Evolutionary conservation across 1,139 yeast species (phyloP).

Genomic region (Geotrichum histeridarum): DNA sequence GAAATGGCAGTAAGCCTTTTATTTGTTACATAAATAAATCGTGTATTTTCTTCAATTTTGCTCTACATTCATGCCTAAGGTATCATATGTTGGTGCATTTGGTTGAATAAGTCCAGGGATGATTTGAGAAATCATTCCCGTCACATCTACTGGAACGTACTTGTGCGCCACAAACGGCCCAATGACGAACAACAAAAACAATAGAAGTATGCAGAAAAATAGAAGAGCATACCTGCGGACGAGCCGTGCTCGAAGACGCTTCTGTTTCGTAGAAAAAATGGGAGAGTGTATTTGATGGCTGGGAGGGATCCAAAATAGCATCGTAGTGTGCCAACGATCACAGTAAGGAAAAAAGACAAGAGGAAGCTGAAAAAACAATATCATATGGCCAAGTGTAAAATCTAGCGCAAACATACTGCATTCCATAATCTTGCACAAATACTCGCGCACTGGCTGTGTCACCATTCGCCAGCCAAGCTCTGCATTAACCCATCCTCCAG

Average conservation of each 20-base stretch:
- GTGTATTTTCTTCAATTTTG: constrained; percentile 3
- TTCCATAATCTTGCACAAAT: constrained; percentile 62
- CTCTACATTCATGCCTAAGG: constrained; percentile 16
- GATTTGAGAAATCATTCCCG: constrained; percentile 8
- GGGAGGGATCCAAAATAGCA: constrained; percentile 79
- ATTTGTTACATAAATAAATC: not conserved
- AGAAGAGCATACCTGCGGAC: constrained; percentile 41
- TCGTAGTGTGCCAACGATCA: constrained; percentile 72
- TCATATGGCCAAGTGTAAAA: constrained; percentile 60
- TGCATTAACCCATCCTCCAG: constrained; percentile 67
- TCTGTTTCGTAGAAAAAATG: constrained; percentile 40
- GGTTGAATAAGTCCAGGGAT: constrained; percentile 27
- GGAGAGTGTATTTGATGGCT: constrained; percentile 46
- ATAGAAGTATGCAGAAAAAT: constrained; percentile 42
- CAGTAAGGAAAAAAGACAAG: constrained; percentile 61
- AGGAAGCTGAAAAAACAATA: constrained; percentile 59
- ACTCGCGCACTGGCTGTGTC: constrained; percentile 67
- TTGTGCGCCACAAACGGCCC: constrained; percentile 25
- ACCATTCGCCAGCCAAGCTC: constrained; percentile 55
- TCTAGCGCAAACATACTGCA: constrained; percentile 66
- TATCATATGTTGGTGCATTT: constrained; percentile 14
- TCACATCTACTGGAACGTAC: constrained; percentile 15
- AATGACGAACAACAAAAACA: constrained; percentile 35
- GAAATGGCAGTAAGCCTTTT: constrained; percentile 6
- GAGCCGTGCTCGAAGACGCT: constrained; percentile 38